Conservation (phyloP, 306 rosid species). For the Vigna hirtella region DNA sequence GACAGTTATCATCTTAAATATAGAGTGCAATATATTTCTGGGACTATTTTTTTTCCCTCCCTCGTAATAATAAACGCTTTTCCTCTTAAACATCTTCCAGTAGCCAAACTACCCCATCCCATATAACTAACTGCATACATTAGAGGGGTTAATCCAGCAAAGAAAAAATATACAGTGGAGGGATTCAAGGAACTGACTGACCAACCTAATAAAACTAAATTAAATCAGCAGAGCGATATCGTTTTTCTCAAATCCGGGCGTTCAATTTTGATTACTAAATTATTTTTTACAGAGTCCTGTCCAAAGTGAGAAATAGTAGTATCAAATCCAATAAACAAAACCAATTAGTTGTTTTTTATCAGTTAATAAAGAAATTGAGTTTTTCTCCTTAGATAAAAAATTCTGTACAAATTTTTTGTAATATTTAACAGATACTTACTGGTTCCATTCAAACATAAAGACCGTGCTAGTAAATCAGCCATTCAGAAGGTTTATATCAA, state of each 20-base stretch:
- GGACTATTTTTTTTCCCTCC: neutral
- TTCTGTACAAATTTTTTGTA: neutral
- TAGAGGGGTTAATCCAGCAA: neutral
- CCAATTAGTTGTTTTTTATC: neutral
- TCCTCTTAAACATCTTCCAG: constrained; percentile 6
- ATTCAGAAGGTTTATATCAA: neutral
- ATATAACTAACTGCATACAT: neutral
- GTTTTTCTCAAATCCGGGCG: neutral
- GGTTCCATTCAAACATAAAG: neutral
- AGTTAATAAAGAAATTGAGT: neutral
- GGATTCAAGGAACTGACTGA: neutral
- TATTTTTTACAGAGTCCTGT: neutral
- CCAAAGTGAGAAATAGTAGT: neutral
- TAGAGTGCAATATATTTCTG: neutral
- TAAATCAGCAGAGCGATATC: neutral
- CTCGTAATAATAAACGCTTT: neutral
- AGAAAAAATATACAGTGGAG: neutral
- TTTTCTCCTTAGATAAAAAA: neutral
- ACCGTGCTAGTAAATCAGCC: neutral
- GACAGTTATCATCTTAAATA: neutral
- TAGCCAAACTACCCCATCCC: constrained; percentile 7
- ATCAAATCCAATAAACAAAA: neutral
- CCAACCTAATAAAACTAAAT: neutral
- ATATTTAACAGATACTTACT: neutral
- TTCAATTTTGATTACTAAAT: neutral